Base-by-base conservation (phyloP, 345 rosid species). In the Lepidium sativum region DNA sequence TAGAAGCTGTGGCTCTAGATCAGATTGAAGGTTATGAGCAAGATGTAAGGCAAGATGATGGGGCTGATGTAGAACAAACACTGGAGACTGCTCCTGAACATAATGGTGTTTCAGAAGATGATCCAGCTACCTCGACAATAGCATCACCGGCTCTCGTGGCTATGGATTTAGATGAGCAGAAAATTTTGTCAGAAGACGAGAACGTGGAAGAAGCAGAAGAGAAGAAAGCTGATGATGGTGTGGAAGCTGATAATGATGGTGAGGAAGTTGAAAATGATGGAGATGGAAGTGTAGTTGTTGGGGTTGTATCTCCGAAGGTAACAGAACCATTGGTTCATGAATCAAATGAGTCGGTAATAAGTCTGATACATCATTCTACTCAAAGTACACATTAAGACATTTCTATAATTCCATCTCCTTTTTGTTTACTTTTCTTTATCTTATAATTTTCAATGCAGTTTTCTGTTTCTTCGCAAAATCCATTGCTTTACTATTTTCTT, bases 331-430 rank as follows among this genome's bases (percentile, higher is more conserved):
- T 65, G 65, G 71, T 78, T 81, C 78, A 83, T 61, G 89, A 77
- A 54, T 79, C 84, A 55, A 86, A 82, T 82, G 94, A 83, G 90
- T 82, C 86, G 78, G 80, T 89, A 78, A 75, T 86, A 77, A 87
- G 86, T 84, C 95, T 95, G 97, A 92, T 89, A 92, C 96, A 85
- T 85, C 78, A 85, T 83, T 92, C 96, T 75, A 85, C 92, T 78
- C 86, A 87, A 89, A 89, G 83, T 92, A 89, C 89, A 87, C 97
- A 83, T 87, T 92, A 88, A 85, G 81, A 84, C 76, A 68, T 84
- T 84, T 80, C 77, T 75, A 74, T 80, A 72, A 33, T 57, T 49
- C 37, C 52, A 62, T 60, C 67, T 75, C 78, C 34, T 41, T 47
- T 68, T 68, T 73, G 57, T 70, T 82, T 73, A 65, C 58, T 73